Base-by-base conservation (phyloP, 495 filamentous ascomycete genomes). In the Aspergillus panamensis region DNA sequence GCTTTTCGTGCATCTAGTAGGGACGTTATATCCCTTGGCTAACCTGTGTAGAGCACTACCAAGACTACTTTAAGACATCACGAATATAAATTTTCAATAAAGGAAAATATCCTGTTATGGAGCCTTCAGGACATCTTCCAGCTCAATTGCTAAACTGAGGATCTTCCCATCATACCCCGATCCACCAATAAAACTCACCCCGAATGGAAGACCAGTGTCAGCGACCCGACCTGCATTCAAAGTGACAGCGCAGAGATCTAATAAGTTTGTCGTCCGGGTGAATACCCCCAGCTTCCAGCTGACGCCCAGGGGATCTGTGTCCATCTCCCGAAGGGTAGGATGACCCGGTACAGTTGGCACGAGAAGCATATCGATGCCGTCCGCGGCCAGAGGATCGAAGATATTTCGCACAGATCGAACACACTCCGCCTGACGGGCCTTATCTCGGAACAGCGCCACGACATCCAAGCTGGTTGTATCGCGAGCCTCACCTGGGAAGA, bases 91-190 rank as follows among this genome's bases (percentile, higher is more conserved):
- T 25, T 25, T 25, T 5, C 25, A 5, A 25, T 2, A 25, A 25
- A 5, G 25, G 2, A 25, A 5, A 5, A 25, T 25, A 25, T 25
- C 2, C 25, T 13, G 8, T n/a, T 12, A 39, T n/a, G 8, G 3
- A 25, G 35, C 5, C 14, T 12, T 39, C 0, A 45, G 1, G 6
- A 17, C 16, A 45, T 10, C 10, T 6, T 17, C 19, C 16, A 45
- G n/a, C 4, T 21, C 3, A 20, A 45, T 10, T 77, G 79, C 61
- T 8, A 52, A 25, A 39, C 40, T 33, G 5, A 52, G 17, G 1
- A 52, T 19, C 9, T 40, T 52, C 0, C 32, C 50, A 52, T 52
- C 50, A 25, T 52, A 52, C 14, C 50, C 50, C 32, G 21, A 21
- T 1, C 50, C 50, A 4, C 50, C 50, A n/a, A 52, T 8, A 21